A percentile compares a stretch with the other conserved stretches of the same genome.
These are phyloP conservation scores for Cyberlindnera bimundalis DNA, from an alignment of 805 yeast genomes.

Conservation along the genomic window DNA sequence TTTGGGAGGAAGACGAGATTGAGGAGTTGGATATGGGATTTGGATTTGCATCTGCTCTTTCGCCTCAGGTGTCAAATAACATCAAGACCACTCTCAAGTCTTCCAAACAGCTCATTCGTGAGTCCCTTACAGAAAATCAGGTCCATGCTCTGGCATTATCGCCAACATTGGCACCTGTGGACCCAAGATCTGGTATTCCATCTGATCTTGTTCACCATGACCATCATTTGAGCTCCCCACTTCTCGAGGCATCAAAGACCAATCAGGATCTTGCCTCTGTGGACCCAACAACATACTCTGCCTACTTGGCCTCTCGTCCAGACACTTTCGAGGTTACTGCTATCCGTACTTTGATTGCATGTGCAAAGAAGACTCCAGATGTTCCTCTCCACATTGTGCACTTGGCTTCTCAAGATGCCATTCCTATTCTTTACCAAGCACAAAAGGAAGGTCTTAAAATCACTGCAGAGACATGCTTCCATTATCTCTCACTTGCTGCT, in stretches of 20 bases:
- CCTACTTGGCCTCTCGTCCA: slow-evolving; percentile 66
- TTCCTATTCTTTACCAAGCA: slow-evolving; percentile 70
- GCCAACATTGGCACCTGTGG: slow-evolving; percentile 54
- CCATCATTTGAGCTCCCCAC: slow-evolving; percentile 34
- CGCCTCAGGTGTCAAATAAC: slow-evolving; percentile 7
- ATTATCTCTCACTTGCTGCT: slow-evolving; percentile 74
- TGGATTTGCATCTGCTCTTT: slow-evolving; percentile 5
- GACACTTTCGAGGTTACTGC: slow-evolving; percentile 87
- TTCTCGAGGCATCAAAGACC: slow-evolving; percentile 39
- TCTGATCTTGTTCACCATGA: slow-evolving; percentile 31
- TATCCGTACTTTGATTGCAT: slow-evolving; percentile 62
- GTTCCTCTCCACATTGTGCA: slow-evolving; percentile 87
- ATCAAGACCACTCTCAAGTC: slow-evolving; percentile 6
- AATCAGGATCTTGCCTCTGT: slow-evolving; percentile 36
- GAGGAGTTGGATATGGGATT: slow-evolving; percentile 25
- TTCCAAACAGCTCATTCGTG: slow-evolving; percentile 10
- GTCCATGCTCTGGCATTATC: slow-evolving; percentile 52
- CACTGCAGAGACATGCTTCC: slow-evolving; percentile 93
- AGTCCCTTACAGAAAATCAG: slow-evolving; percentile 44
- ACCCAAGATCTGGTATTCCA: slow-evolving; percentile 50
- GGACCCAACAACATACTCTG: slow-evolving; percentile 28
- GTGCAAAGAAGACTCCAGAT: slow-evolving; percentile 53
- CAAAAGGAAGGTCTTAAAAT: slow-evolving; percentile 55
- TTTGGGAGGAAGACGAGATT: slow-evolving; percentile 14
- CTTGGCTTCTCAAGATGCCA: slow-evolving; percentile 78